Percentiles rank a stretch among this genome's conserved stretches.
Conservation (phyloP, 1,284 basidiomycete species). For the Puccinia horiana region DNA sequence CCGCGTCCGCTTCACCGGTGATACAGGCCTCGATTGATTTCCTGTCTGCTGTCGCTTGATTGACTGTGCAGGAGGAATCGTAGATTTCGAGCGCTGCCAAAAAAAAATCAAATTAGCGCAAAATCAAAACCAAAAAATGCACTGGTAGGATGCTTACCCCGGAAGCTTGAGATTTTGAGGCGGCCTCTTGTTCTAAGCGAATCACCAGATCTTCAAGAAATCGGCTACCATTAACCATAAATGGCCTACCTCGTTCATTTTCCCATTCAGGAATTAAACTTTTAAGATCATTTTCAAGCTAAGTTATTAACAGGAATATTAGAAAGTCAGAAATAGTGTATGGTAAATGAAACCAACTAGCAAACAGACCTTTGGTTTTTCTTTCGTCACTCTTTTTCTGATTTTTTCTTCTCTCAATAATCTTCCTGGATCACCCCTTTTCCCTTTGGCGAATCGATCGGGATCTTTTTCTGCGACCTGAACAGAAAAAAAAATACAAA, state of each 20-base stretch:
- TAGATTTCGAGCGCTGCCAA: conserved; percentile 11
- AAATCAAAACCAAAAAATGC: background rate
- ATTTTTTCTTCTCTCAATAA: conserved; percentile 94
- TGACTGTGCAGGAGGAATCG: conserved; percentile 11
- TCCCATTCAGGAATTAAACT: conserved; percentile 84
- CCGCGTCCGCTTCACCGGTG: conserved; percentile 39
- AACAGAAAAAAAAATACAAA: background rate
- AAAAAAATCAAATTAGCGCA: background rate
- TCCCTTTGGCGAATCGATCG: conserved; percentile 46
- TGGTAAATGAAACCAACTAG: background rate
- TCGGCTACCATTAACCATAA: conserved; percentile 81
- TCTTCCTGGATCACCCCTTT: conserved; percentile 56
- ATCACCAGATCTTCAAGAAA: conserved; percentile 78
- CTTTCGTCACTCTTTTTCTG: conserved; percentile 88
- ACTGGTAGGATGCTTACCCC: background rate
- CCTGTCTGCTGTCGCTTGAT: conserved; percentile 45
- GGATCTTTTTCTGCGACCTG: conserved; percentile 51
- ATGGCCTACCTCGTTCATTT: conserved; percentile 70
- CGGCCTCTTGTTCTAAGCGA: conserved; percentile 65
- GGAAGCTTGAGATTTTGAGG: conserved; percentile 67
- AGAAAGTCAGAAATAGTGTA: background rate
- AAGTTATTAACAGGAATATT: conserved; percentile 20
- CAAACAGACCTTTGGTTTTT: conserved; percentile 87
- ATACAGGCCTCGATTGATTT: conserved; percentile 15
- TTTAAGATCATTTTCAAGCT: conserved; percentile 87